phyloP scores from a whole-genome alignment of 2,329 filamentous ascomycete species.

The Epichloe glyceriae region DNA sequence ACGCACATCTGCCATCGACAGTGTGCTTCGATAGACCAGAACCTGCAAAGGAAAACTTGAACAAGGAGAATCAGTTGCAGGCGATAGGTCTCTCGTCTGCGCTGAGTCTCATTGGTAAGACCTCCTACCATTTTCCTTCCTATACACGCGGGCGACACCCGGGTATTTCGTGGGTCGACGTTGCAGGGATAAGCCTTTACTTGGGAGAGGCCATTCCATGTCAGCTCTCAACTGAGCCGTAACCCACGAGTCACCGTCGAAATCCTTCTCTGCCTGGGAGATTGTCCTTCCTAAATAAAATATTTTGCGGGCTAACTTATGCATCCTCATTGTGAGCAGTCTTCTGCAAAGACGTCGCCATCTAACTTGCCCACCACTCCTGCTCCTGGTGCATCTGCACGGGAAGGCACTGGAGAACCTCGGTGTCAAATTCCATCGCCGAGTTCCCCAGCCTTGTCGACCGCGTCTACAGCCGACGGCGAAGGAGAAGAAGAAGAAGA shows the following conservation, averaged over 20 bases:
- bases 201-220: not conserved
- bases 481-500: constrained; percentile 37
- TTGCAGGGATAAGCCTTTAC: not conserved
- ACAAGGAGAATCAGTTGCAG: constrained; percentile 44
- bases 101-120: constrained; percentile 46
- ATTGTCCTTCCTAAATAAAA: not conserved
- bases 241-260: not conserved
- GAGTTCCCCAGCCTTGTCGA: constrained; percentile 47
- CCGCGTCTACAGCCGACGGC: constrained; percentile 47
- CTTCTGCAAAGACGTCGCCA: constrained; percentile 42
- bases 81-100: constrained; percentile 46
- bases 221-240: not conserved
- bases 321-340: constrained; percentile 15
- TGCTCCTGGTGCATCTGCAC: constrained; percentile 49
- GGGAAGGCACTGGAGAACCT: constrained; percentile 36
- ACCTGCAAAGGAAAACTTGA: constrained; percentile 12
- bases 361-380: constrained; percentile 32
- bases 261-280: not conserved
- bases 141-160: not conserved
- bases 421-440: constrained; percentile 25
- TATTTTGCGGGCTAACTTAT: constrained; percentile 13
- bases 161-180: not conserved
- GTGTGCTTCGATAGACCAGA: constrained; percentile 12
- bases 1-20: constrained; percentile 5
- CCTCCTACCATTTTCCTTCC: not conserved